These are phyloP conservation scores for Microstegium vimineum DNA, from an alignment of 176 grass and related monocot genomes.

Conservation along the genomic window DNA sequence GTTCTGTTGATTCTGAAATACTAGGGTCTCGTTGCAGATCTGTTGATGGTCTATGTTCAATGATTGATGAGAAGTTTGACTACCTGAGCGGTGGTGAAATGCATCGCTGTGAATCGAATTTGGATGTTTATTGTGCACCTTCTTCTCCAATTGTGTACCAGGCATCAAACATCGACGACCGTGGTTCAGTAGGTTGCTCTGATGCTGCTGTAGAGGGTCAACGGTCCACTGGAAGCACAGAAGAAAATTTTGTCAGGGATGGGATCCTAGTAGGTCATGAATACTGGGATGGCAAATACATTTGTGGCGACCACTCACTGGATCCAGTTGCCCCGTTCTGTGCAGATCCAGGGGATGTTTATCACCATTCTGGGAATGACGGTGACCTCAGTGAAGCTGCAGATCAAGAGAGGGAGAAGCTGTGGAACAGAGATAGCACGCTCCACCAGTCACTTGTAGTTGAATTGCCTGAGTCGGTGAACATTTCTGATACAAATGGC, in stretches of 20 bases:
- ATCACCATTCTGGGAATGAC: slow-evolving; percentile 11
- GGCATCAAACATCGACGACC: slow-evolving; percentile 15
- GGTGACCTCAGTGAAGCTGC: slow-evolving; percentile 23
- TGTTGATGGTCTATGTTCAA: slow-evolving; percentile 43
- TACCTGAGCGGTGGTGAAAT: slow-evolving; percentile 32
- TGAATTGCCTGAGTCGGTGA: slow-evolving; percentile 17
- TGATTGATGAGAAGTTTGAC: slow-evolving; percentile 23
- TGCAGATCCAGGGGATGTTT: slow-evolving; percentile 10
- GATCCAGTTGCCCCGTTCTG: slow-evolving; percentile 21
- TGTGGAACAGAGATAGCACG: slow-evolving; percentile 20
- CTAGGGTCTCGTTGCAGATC: slow-evolving; percentile 40
- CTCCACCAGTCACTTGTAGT: slow-evolving; percentile 1
- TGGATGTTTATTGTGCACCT: slow-evolving; percentile 27
- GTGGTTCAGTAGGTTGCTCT: slow-evolving; percentile 32
- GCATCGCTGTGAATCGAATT: slow-evolving; percentile 26
- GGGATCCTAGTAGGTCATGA: slow-evolving; percentile 36
- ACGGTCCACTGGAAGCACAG: slow-evolving; percentile 17
- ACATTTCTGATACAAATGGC: slow-evolving; percentile 7
- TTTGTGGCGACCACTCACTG: slow-evolving; percentile 21
- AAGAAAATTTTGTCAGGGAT: slow-evolving; percentile 36
- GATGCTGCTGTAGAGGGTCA: slow-evolving; percentile 43
- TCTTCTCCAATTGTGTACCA: slow-evolving; percentile 18
- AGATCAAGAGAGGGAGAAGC: slow-evolving; percentile 32
- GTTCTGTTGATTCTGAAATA: slow-evolving; percentile 32
- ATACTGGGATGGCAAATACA: slow-evolving; percentile 39